Base-by-base conservation (phyloP, 352 stramenopile genomes). In the Hyphochytrium catenoides region DNA sequence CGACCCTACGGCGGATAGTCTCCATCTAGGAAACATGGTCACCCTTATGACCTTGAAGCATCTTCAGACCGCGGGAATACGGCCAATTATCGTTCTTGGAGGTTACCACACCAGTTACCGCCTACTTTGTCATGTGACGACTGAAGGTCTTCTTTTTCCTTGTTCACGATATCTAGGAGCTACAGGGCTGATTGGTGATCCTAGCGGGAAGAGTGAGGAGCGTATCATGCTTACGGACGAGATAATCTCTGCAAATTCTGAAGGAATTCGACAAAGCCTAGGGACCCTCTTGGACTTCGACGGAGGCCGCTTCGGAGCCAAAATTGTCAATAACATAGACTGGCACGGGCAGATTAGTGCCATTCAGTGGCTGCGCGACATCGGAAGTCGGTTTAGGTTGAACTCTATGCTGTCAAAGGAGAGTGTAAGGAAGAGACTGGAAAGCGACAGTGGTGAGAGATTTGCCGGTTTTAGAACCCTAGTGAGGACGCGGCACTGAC, bases 381-480 rank as follows among this genome's bases (percentile, higher is more conserved):
- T 96, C 41, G 92, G 78, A 18, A 74, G 67, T 28, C 65, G 81
- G 46, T 97, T 99, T 51, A 91, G 87, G 25, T 88, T 99, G 29
- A 97, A 94, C 52, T 65, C 81, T n/a, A 99, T 99, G 92, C 55
- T 99, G 31, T 65, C 65, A 27, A 89, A 91, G 42, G 91, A 98
- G 43, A 96, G 79, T 36, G 91, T 98, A 8, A 94, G 93, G 51
- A 78, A 93, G 55, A 70, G 92, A 11, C 60, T 99, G 19, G 58
- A 76, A 28, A 72, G 75, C 24, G 88, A 95, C 46, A n/a, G n/a
- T n/a, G n/a, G n/a, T n/a, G n/a, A n/a, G n/a, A n/a, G n/a, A n/a
- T n/a, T n/a, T n/a, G n/a, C n/a, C n/a, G n/a, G n/a, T n/a, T n/a
- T n/a, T n/a, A n/a, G n/a, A n/a, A n/a, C n/a, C n/a, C n/a, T n/a